Percentiles rank a stretch among this genome's conserved stretches.
These are phyloP conservation scores for Chaetomiaceae sp. DNA, from an alignment of 2,329 filamentous ascomycete genomes.

Conservation along the genomic window DNA sequence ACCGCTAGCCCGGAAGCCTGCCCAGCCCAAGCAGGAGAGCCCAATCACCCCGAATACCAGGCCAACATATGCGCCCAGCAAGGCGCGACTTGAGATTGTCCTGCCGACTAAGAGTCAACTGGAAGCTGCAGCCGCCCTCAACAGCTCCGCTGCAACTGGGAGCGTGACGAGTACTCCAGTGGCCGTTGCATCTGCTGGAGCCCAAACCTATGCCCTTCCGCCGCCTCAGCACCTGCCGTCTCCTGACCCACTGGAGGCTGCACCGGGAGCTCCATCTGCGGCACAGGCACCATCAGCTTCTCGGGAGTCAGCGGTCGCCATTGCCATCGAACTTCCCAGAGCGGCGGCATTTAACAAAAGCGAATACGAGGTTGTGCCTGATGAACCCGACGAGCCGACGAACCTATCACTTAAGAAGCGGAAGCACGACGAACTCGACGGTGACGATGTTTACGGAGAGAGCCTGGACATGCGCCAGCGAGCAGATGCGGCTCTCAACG, in stretches of 20 bases:
- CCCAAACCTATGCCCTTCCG: background rate
- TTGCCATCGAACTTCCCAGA: constrained; percentile 44
- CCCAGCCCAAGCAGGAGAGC: constrained; percentile 16
- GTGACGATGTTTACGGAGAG: constrained; percentile 51
- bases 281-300: constrained; percentile 18
- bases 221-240: background rate
- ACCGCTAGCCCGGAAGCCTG: constrained; percentile 15
- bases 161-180: background rate
- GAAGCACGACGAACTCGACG: constrained; percentile 44
- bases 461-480: constrained; percentile 76
- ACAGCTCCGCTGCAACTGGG: constrained; percentile 1
- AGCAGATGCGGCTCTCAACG: constrained; percentile 65
- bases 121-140: constrained; percentile 15
- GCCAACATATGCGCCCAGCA: constrained; percentile 31
- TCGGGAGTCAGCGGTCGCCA: constrained; percentile 26
- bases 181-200: background rate
- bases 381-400: constrained; percentile 41
- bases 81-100: constrained; percentile 41
- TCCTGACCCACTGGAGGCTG: constrained; percentile 19
- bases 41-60: constrained; percentile 14
- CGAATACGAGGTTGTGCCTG: constrained; percentile 46
- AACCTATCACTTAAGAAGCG: constrained; percentile 48
- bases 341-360: constrained; percentile 41
- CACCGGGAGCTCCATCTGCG: background rate
- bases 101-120: constrained; percentile 39